A percentile compares a stretch with the other conserved stretches of the same genome.
Evolutionary conservation across 23 red algal species (phyloP).

Genomic region (Gracilaria domingensis): DNA sequence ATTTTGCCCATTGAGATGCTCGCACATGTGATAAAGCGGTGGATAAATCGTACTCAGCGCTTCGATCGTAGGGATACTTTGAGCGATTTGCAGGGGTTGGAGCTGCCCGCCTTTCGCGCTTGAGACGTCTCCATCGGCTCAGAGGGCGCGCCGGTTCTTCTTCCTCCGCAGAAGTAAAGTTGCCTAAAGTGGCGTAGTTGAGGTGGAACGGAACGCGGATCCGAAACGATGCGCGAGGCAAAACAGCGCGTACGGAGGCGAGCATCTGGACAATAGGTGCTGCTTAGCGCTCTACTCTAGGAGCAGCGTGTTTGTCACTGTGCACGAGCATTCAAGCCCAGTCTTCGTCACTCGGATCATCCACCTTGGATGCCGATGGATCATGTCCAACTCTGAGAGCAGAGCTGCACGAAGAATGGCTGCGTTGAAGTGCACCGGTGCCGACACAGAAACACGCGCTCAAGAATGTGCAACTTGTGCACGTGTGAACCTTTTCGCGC

Average conservation of each 20-base stretch:
- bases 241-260: neutral
- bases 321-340: too few species aligned
- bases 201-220: neutral
- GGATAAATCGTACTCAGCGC: neutral
- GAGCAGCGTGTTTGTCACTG: neutral
- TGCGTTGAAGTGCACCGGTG: too few species aligned
- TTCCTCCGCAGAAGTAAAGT: neutral
- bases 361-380: too few species aligned
- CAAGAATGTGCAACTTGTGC: too few species aligned
- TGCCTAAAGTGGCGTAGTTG: neutral
- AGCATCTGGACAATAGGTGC: neutral
- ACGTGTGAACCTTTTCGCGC: neutral
- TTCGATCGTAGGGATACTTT: conserved; percentile 25
- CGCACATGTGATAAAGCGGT: conserved; percentile 62
- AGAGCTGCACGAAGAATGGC: too few species aligned
- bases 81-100: conserved; percentile 45
- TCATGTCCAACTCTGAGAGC: too few species aligned
- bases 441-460: too few species aligned
- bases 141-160: conserved; percentile 1
- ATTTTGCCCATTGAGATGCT: conserved; percentile 59
- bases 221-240: neutral
- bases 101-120: conserved; percentile 36
- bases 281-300: neutral
- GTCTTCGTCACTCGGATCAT: too few species aligned
- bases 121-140: conserved; percentile 52